phyloP scores from a whole-genome alignment of 202 grass and related monocot genomes.

The Panicum virgatum region DNA sequence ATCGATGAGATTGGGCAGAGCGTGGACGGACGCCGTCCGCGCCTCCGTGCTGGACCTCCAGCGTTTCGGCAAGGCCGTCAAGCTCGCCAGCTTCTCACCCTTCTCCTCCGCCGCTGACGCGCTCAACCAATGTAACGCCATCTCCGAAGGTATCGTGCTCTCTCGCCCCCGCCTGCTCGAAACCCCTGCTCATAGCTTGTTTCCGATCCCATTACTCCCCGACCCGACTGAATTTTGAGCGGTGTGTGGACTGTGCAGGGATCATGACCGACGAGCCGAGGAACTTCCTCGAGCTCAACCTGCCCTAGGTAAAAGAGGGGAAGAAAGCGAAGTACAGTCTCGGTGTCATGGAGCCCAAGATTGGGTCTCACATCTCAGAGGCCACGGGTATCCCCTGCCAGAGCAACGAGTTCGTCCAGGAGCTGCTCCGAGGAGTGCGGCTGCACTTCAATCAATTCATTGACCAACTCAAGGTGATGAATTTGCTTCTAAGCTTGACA shows the following conservation, averaged over 20 bases:
- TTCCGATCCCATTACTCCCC: neutral
- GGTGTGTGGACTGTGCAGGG: slow-evolving; percentile 35
- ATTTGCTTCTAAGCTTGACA: neutral
- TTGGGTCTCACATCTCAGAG: slow-evolving; percentile 80
- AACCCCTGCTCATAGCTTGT: neutral
- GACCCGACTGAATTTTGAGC: neutral
- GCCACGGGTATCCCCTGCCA: slow-evolving; percentile 83
- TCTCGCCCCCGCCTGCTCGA: neutral
- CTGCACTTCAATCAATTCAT: slow-evolving; percentile 75
- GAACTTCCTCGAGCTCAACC: slow-evolving; percentile 80
- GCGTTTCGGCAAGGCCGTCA: slow-evolving; percentile 84
- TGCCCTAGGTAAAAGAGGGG: slow-evolving; percentile 69
- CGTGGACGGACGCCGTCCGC: slow-evolving; percentile 72
- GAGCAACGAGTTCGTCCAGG: slow-evolving; percentile 78
- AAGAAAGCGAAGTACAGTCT: slow-evolving; percentile 92
- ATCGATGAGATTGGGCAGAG: slow-evolving; percentile 85
- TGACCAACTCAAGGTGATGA: slow-evolving; percentile 73
- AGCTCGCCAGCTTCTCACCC: slow-evolving; percentile 74
- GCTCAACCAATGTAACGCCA: slow-evolving; percentile 81
- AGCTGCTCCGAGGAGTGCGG: slow-evolving; percentile 71
- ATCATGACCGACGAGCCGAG: slow-evolving; percentile 86
- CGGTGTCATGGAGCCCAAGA: slow-evolving; percentile 70
- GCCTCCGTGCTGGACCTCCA: slow-evolving; percentile 65
- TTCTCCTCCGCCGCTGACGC: slow-evolving; percentile 73
- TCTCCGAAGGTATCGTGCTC: slow-evolving; percentile 60